Base-by-base conservation (phyloP, 345 rosid species). In the Eucalyptus brandiana region DNA sequence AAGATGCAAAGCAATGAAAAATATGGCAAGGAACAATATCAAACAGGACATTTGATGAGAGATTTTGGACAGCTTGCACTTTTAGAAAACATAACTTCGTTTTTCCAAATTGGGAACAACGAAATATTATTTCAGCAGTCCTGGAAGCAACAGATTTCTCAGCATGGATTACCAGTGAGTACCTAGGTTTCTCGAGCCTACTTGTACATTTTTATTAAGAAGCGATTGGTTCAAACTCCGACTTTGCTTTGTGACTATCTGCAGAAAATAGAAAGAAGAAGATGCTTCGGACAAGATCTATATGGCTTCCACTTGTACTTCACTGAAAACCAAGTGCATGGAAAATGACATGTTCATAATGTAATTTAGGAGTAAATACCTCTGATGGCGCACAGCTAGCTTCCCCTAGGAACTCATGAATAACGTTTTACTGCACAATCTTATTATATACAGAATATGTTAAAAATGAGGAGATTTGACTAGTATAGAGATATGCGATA, bases 61-160 rank as follows among this genome's bases (percentile, higher is more conserved):
- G 42, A 26, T 28, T 65, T 76, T 51, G 76, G 24, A 69, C 67
- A 56, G 90, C 96, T 16, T 96, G 95, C 98, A 91, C 98, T 97
- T 89, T 91, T 91, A 88, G 98, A 97, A 97, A 95, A 12, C 86
- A 94, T 6, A 88, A 94, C 98, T 87, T 95, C 95, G 88, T 95
- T 96, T 87, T 91, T 47, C 97, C 92, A 96, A 86, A 86, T 91
- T 88, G 87, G 90, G 88, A 91, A 54, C 96, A 94, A 50, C 90
- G 93, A 51, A 96, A 88, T 87, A 89, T 89, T 86, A 96, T 89
- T 88, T 96, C 97, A 44, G 91, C 91, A 0, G 8, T 51, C 54
- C 2, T 51, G 19, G 19, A 50, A 50, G 18, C 53, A 50, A 50
- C 19, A 50, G 53, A 50, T 14, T 50, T 19, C 53, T 16, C 19